phyloP scores from a whole-genome alignment of 352 stramenopile genomes.

The Aphanomyces stellatus region DNA sequence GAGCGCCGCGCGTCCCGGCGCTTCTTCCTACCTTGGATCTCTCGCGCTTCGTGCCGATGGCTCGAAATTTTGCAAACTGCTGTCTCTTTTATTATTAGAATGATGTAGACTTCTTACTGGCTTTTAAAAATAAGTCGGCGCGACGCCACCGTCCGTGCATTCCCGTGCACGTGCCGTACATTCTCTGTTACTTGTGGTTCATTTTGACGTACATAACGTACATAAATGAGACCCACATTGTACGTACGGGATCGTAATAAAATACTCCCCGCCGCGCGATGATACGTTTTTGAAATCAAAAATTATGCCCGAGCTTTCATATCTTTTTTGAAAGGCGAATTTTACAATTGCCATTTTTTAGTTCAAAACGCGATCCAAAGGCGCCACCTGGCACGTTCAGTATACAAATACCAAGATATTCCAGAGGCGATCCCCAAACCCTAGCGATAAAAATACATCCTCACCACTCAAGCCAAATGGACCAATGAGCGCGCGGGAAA shows the following conservation, averaged over 20 bases:
- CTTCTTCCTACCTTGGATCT: not conserved
- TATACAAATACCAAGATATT: conserved; percentile 1
- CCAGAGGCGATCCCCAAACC: not conserved
- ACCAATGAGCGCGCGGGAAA: not conserved
- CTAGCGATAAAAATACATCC: not conserved
- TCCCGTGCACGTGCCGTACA: not conserved
- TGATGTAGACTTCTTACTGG: conserved; percentile 23
- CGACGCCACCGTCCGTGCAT: conserved; percentile 6
- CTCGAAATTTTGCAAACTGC: conserved; percentile 22
- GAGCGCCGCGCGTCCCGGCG: not conserved
- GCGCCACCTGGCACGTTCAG: not conserved
- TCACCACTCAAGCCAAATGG: conserved; percentile 2
- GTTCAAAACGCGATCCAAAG: conserved; percentile 9
- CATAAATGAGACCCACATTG: not conserved
- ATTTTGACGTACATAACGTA: not conserved
- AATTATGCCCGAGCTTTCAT: too few species aligned
- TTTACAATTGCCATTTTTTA: not conserved
- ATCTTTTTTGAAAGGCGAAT: too few species aligned
- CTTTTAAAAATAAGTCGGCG: conserved; percentile 19
- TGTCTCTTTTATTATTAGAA: conserved; percentile 24
- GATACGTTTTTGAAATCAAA: not conserved
- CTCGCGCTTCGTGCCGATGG: conserved; percentile 6
- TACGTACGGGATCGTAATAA: not conserved
- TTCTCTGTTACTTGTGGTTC: too few species aligned
- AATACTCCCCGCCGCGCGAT: not conserved